Evolutionary conservation across 2,329 filamentous ascomycete species (phyloP).

Genomic region (Colletotrichum sp.): DNA sequence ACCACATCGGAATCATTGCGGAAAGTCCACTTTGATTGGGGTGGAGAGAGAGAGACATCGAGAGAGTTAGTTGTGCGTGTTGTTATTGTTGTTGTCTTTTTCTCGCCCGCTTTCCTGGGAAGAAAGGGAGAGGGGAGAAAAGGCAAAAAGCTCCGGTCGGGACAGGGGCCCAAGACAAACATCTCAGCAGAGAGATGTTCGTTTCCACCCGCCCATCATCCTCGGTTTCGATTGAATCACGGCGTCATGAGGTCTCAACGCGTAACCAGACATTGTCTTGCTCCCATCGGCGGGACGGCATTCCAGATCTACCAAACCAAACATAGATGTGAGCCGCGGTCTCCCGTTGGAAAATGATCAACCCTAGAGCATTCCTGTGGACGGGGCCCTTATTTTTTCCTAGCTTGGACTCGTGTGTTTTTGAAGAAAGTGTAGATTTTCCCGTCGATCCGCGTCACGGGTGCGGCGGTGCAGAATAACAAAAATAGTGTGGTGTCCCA

Average conservation of each 20-base stretch:
- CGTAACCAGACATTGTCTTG: constrained; percentile 15
- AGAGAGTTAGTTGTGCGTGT: not conserved
- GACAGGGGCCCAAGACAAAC: not conserved
- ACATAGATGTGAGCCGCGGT: not conserved
- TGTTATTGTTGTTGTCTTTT: not conserved
- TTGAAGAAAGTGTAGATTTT: not conserved
- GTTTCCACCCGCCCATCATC: not conserved
- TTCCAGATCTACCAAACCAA: no score
- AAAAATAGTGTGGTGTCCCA: not conserved
- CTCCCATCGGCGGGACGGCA: not conserved
- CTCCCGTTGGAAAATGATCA: not conserved
- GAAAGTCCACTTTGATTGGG: not conserved
- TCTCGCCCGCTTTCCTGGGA: not conserved
- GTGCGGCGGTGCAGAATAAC: not conserved
- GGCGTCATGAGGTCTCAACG: constrained; percentile 2
- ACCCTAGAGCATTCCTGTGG: not conserved
- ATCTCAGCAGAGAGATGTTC: no score
- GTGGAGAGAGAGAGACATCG: not conserved
- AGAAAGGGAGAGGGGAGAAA: not conserved
- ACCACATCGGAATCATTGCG: not conserved
- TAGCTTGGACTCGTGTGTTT: not conserved
- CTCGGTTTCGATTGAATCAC: not conserved
- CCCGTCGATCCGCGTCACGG: not conserved
- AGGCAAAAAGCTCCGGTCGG: not conserved
- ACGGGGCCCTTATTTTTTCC: not conserved